phyloP scores from a whole-genome alignment of 1,139 yeast genomes.

The Candida sanyaensis region DNA sequence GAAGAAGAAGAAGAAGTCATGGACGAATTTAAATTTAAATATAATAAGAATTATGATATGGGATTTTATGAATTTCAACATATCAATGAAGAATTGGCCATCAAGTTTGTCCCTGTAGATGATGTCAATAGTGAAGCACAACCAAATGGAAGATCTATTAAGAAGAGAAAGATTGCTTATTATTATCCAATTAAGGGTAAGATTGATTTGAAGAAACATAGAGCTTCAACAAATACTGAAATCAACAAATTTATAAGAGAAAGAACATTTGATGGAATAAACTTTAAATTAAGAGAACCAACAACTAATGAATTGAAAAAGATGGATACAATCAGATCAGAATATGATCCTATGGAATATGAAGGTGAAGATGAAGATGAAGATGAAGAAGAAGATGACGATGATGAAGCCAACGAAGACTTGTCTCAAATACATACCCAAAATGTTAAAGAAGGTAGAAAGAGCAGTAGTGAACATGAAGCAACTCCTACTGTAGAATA shows the following conservation, averaged over 20 bases:
- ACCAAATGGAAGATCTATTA: constrained; percentile 14
- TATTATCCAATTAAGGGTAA: constrained; percentile 81
- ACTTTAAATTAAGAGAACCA: constrained; percentile 69
- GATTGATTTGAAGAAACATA: constrained; percentile 80
- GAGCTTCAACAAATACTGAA: constrained; percentile 53
- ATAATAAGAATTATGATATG: constrained; percentile 81
- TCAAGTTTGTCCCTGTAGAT: constrained; percentile 55
- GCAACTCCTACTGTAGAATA: constrained; percentile 20
- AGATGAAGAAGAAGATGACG: constrained; percentile 24
- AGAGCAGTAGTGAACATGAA: constrained; percentile 14
- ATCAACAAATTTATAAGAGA: constrained; percentile 53
- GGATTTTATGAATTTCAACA: constrained; percentile 51
- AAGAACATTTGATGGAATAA: constrained; percentile 55
- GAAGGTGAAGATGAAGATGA: constrained; percentile 51
- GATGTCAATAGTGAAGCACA: constrained; percentile 55
- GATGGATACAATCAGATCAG: constrained; percentile 69
- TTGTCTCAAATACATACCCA: constrained; percentile 38
- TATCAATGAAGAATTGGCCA: constrained; percentile 47
- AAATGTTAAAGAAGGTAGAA: constrained; percentile 42
- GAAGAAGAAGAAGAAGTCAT: constrained; percentile 42
- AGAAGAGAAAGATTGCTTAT: constrained; percentile 60
- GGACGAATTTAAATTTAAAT: constrained; percentile 54
- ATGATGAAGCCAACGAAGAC: constrained; percentile 14
- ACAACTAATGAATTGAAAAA: constrained; percentile 66
- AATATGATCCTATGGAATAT: constrained; percentile 75